Base-by-base conservation (phyloP, 1,284 basidiomycete genomes). In the Pterulicium gracile region DNA sequence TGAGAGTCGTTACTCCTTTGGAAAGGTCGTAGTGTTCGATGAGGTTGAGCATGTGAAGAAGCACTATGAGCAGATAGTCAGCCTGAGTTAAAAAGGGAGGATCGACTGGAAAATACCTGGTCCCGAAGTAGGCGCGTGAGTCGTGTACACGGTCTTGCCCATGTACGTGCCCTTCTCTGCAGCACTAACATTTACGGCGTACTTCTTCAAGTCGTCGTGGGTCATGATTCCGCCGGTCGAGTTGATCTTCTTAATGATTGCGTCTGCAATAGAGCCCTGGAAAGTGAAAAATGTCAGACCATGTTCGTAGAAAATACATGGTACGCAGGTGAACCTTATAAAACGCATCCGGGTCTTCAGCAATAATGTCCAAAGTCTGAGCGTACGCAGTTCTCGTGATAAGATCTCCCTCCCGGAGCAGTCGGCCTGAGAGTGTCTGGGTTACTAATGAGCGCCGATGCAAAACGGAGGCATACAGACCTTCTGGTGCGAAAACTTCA, bases 91-190 rank as follows among this genome's bases (percentile, higher is more conserved):
- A n/a, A n/a, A n/a, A n/a, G n/a, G n/a, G n/a, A n/a, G n/a, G n/a
- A n/a, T n/a, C n/a, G n/a, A n/a, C 22, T 42, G 20, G 2, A 22
- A 2, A 23, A 20, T 56, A 73, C 72, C 68, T 40, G 84, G 79
- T 15, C 90, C 91, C 21, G 81, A 88, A 3, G 86, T 83, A 3
- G 93, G 94, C 7, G 88, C 81, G 56, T 79, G 77, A 0, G 86
- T 78, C 0, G 89, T 92, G 63, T 90, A 96, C 19, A 98, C 72
- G 49, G 77, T 88, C 55, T 79, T 77, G 39, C 80, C 81, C 20
- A 72, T 71, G 63, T 89, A 98, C 0, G 73, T 78, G 3, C 88
- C 86, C 56, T 80, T 60, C 35, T 96, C 66, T 3, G 95, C 88
- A 24, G 69, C 79, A 47, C 75, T 66, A n/a, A 90, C 77, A 44